A percentile compares a stretch with the other conserved stretches of the same genome.
These are phyloP conservation scores for Auricularia cornea DNA, from an alignment of 768 basidiomycete species.

Conservation along the genomic window DNA sequence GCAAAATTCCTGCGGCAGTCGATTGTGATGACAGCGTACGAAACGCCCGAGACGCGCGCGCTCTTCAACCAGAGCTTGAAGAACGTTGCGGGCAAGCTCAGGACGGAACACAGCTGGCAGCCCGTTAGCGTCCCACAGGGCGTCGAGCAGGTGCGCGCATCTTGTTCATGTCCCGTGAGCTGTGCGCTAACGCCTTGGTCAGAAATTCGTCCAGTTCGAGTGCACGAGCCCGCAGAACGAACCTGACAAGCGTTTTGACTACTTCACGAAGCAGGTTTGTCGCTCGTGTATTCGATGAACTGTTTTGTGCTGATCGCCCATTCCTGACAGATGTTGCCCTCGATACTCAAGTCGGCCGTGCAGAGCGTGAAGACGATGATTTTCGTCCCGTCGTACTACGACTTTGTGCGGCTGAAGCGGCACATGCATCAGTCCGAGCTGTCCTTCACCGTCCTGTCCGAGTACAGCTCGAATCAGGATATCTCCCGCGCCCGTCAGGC, in stretches of 20 bases:
- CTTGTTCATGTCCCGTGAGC: neutral
- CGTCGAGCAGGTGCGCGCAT: constrained; percentile 57
- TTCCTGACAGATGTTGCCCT: constrained; percentile 58
- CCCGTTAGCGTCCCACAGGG: constrained; percentile 77
- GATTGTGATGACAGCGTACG: constrained; percentile 76
- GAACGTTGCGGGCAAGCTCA: constrained; percentile 80
- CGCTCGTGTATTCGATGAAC: neutral
- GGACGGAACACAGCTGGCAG: constrained; percentile 57
- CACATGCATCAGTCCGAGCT: constrained; percentile 67
- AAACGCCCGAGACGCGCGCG: constrained; percentile 79
- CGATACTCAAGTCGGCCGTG: constrained; percentile 84
- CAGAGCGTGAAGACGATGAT: constrained; percentile 82
- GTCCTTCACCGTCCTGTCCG: constrained; percentile 78
- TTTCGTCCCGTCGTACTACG: constrained; percentile 91
- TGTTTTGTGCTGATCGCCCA: neutral
- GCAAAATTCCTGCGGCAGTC: constrained; percentile 84
- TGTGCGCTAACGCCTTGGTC: neutral
- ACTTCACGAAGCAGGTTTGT: constrained; percentile 79
- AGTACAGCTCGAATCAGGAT: constrained; percentile 93
- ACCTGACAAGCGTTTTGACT: constrained; percentile 75
- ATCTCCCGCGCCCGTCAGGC: constrained; percentile 88
- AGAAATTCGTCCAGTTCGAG: constrained; percentile 75
- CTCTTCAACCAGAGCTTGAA: constrained; percentile 67
- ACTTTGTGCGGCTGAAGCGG: constrained; percentile 88
- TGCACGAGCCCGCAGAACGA: constrained; percentile 64